phyloP scores from a whole-genome alignment of 164 flowering plant species.

The Echeveria elegans region DNA sequence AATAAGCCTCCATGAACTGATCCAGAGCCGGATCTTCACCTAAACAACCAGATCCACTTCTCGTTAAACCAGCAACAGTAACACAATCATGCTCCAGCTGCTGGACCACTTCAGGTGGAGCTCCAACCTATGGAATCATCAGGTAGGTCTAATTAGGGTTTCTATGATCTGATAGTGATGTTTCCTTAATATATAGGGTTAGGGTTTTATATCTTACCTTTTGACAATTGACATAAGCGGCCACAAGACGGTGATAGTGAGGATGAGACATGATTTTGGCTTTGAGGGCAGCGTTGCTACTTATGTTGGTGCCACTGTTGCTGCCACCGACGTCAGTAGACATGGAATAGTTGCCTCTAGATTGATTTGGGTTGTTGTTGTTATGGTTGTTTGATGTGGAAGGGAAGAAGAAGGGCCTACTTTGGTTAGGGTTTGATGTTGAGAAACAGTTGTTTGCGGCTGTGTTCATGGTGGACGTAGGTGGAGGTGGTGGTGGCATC shows the following conservation, averaged over 20 bases:
- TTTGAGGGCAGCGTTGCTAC: conserved; percentile 36
- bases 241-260: conserved; percentile 77
- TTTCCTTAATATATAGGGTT: not conserved
- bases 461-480: conserved; percentile 9
- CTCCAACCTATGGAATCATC: conserved; percentile 57
- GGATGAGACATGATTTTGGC: conserved; percentile 98
- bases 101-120: conserved; percentile 83
- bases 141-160: not conserved
- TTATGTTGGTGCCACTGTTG: not conserved
- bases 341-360: conserved; percentile 25
- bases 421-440: not conserved
- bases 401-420: conserved; percentile 11
- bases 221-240: conserved; percentile 79
- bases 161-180: not conserved
- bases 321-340: conserved; percentile 17
- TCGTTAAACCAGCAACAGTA: conserved; percentile 36
- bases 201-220: conserved; percentile 41
- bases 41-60: conserved; percentile 23
- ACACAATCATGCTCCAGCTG: conserved; percentile 63
- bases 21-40: conserved; percentile 90
- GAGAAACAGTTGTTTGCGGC: conserved; percentile 6
- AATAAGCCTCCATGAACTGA: conserved; percentile 99
- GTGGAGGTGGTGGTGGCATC: conserved; percentile 32
- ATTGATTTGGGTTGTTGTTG: conserved; percentile 11
- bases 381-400: conserved; percentile 18